phyloP scores from a whole-genome alignment of 1,284 basidiomycete species.

The Malassezia slooffiae region DNA sequence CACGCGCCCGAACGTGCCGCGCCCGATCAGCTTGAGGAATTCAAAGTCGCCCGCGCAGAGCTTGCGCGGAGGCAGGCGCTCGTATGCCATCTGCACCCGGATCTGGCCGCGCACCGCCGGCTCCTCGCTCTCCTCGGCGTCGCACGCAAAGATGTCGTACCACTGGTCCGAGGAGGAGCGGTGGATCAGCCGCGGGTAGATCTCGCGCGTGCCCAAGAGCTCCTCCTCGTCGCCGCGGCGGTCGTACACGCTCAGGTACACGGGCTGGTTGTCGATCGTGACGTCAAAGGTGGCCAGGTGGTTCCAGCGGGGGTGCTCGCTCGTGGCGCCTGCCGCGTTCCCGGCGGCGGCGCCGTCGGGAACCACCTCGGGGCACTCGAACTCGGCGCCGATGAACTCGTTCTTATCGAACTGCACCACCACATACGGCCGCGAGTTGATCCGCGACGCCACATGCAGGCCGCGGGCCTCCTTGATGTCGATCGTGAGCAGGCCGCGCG shows the following conservation, averaged over 20 bases:
- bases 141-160: conserved; percentile 62
- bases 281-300: conserved; percentile 88
- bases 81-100: conserved; percentile 85
- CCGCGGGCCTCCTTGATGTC: conserved; percentile 84
- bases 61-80: conserved; percentile 48
- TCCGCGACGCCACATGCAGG: conserved; percentile 51
- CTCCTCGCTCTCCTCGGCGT: conserved; percentile 24
- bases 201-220: conserved; percentile 81
- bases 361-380: conserved; percentile 65
- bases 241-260: conserved; percentile 88
- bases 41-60: conserved; percentile 66
- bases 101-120: conserved; percentile 60
- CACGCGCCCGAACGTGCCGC: conserved; percentile 90
- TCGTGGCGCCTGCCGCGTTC: conserved; percentile 47
- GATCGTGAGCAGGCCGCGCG: conserved; percentile 75
- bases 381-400: conserved; percentile 81
- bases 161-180: conserved; percentile 94
- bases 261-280: conserved; percentile 72
- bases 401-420: conserved; percentile 98
- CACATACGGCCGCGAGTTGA: conserved; percentile 70
- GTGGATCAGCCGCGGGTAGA: conserved; percentile 77
- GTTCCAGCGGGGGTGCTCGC: conserved; percentile 89
- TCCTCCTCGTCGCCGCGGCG: conserved; percentile 68
- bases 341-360: conserved; percentile 54
- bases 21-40: conserved; percentile 95